Percentiles rank a stretch among this genome's conserved stretches.
Conservation (phyloP, 2,329 filamentous ascomycete genomes). For the Zarea fungicola region DNA sequence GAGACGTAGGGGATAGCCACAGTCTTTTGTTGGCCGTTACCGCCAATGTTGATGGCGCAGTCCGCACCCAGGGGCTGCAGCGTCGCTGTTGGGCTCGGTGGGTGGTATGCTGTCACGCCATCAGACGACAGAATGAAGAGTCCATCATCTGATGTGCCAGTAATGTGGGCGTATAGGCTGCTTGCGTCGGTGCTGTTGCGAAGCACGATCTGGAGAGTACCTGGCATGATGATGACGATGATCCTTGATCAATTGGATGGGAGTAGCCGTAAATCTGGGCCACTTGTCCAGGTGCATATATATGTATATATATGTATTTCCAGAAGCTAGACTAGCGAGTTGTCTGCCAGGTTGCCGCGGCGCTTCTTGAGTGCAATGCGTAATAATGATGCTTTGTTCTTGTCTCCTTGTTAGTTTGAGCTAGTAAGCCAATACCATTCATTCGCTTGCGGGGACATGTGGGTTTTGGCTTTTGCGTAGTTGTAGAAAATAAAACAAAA, state of each 20-base stretch:
- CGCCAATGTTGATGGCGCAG: constrained; percentile 59
- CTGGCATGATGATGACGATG: constrained; percentile 13
- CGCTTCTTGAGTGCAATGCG: neutral
- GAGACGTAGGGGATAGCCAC: constrained; percentile 65
- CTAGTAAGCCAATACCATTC: constrained; percentile 1
- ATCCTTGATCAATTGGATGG: no score
- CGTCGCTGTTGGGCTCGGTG: constrained; percentile 48
- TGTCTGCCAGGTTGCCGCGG: neutral
- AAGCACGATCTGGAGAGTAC: constrained; percentile 54
- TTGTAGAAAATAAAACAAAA: neutral
- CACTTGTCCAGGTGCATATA: no score
- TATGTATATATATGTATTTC: no score
- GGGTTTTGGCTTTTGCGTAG: constrained; percentile 7
- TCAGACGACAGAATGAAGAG: constrained; percentile 61
- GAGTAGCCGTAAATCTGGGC: no score
- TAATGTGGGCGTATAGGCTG: constrained; percentile 62
- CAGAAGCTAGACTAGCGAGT: neutral
- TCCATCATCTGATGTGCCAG: constrained; percentile 53
- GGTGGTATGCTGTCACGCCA: constrained; percentile 61
- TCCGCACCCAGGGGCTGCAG: constrained; percentile 49
- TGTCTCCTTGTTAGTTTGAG: neutral
- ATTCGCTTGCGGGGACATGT: constrained; percentile 7
- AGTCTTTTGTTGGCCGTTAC: constrained; percentile 52
- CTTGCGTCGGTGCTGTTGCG: constrained; percentile 60
- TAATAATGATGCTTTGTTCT: neutral